Percentiles rank a stretch among this genome's conserved stretches.
These are phyloP conservation scores for Curvularia sp. DNA, from an alignment of 2,329 filamentous ascomycete genomes.

Conservation along the genomic window DNA sequence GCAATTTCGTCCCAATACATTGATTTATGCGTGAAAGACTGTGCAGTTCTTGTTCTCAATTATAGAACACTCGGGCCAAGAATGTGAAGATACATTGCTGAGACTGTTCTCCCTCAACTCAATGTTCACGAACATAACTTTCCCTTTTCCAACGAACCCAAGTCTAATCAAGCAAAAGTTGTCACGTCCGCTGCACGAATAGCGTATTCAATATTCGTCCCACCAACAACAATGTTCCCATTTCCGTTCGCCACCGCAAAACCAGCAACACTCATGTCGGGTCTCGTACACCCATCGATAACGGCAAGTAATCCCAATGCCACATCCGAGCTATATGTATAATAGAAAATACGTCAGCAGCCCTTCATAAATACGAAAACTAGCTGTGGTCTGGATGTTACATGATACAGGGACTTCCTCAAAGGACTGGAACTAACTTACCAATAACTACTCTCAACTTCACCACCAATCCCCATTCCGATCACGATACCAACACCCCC, in stretches of 20 bases:
- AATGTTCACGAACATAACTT: not conserved
- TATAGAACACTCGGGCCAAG: too few species aligned
- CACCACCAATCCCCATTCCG: not conserved
- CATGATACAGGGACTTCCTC: not conserved
- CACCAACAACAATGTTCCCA: constrained; percentile 13
- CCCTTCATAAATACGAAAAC: too few species aligned
- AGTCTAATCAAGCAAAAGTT: not conserved
- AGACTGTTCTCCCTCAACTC: too few species aligned
- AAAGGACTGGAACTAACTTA: not conserved
- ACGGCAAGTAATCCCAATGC: constrained; percentile 14
- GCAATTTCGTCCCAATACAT: too few species aligned
- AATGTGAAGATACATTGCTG: too few species aligned
- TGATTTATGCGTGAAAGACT: too few species aligned
- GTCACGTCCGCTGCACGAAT: not conserved
- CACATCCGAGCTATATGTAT: constrained; percentile 10
- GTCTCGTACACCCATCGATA: constrained; percentile 16
- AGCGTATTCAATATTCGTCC: constrained; percentile 8
- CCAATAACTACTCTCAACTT: constrained; percentile 7
- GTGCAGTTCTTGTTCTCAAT: too few species aligned
- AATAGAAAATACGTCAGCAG: not conserved
- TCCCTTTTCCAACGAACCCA: not conserved
- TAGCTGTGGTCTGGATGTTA: not conserved
- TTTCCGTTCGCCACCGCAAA: constrained; percentile 15
- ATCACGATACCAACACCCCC: not conserved
- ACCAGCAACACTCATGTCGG: constrained; percentile 9